Evolutionary conservation across 805 yeast genomes (phyloP).

Genomic region (Candida adriatica): DNA sequence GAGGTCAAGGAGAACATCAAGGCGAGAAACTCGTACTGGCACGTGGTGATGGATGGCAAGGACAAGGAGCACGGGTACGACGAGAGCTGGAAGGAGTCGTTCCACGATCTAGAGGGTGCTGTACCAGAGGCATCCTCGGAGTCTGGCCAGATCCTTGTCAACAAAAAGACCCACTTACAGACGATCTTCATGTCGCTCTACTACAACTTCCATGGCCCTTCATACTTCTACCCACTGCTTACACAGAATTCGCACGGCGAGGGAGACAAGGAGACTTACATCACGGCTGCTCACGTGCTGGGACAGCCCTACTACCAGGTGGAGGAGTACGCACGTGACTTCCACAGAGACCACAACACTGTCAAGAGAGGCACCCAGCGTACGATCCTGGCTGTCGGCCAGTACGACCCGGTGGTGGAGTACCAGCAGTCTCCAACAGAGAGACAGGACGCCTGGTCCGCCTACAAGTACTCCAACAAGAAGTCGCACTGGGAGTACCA

Average conservation of each 20-base stretch:
- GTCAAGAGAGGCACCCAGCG: slow-evolving; percentile 19
- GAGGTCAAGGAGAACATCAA: slow-evolving; percentile 29
- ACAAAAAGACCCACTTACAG: slow-evolving; percentile 44
- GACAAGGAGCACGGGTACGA: slow-evolving; percentile 6
- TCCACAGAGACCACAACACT: slow-evolving; percentile 5
- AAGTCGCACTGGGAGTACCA: slow-evolving; percentile 14
- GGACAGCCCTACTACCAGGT: slow-evolving; percentile 39
- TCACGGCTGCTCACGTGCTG: slow-evolving; percentile 48
- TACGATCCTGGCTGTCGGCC: slow-evolving; percentile 27
- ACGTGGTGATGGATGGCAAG: slow-evolving; percentile 18
- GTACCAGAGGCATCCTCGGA: slow-evolving; percentile 54
- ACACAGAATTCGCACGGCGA: slow-evolving; percentile 62
- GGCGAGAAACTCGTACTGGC: slow-evolving; percentile 21
- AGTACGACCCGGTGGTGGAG: slow-evolving; percentile 28
- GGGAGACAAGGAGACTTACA: slow-evolving; percentile 62
- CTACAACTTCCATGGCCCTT: slow-evolving; percentile 53
- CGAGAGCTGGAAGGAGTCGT: slow-evolving; percentile 9
- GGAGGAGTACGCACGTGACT: slow-evolving; percentile 16
- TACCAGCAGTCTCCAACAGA: slow-evolving; percentile 1
- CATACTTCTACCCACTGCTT: slow-evolving; percentile 51
- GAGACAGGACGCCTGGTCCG: slow-evolving; percentile 6
- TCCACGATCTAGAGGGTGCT: slow-evolving; percentile 41
- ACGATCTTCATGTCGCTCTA: slow-evolving; percentile 47
- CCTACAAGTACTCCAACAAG: slow-evolving; percentile 5
- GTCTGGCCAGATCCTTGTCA: slow-evolving; percentile 51